Percentiles rank a stretch among this genome's conserved stretches.
Evolutionary conservation across 2,329 filamentous ascomycete species (phyloP).

Genomic region (Ascochyta viciae-villosae): DNA sequence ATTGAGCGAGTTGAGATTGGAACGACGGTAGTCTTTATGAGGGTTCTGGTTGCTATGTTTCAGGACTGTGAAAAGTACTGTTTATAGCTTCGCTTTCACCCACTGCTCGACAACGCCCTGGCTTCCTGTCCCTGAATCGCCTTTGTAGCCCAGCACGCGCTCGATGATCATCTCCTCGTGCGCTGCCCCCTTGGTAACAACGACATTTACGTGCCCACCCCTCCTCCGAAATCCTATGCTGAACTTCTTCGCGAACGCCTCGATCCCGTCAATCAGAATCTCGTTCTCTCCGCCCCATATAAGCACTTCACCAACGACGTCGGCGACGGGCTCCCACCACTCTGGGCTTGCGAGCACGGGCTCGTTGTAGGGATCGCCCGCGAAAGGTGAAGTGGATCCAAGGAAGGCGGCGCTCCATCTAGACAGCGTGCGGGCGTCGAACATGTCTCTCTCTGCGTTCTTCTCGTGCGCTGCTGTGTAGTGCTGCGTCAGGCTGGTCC

Average conservation of each 20-base stretch:
- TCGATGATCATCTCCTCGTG: conserved; percentile 55
- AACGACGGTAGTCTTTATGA: no score
- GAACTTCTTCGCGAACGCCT: conserved; percentile 58
- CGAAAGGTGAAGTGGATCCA: conserved; percentile 52
- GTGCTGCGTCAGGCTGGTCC: conserved; percentile 60
- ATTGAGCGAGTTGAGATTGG: neutral
- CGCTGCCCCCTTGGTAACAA: conserved; percentile 47
- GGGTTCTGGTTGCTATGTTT: no score
- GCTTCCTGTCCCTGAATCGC: conserved; percentile 45
- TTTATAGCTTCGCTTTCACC: conserved; percentile 46
- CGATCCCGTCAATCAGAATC: conserved; percentile 63
- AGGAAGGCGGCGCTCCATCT: conserved; percentile 61
- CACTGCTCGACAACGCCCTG: conserved; percentile 48
- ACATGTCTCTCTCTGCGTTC: conserved; percentile 61
- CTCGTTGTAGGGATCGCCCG: conserved; percentile 62
- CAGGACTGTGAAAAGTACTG: no score
- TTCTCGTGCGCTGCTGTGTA: conserved; percentile 51
- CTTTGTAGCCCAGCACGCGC: conserved; percentile 48
- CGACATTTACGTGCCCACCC: conserved; percentile 41
- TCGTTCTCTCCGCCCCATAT: conserved; percentile 64
- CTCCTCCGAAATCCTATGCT: conserved; percentile 48
- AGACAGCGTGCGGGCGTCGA: conserved; percentile 50
- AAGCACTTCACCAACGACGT: conserved; percentile 56
- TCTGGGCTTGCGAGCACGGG: conserved; percentile 55
- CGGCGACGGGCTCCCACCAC: conserved; percentile 62